Evolutionary conservation across 768 basidiomycete species (phyloP).

Genomic region (Pleurotus ostreatus): DNA sequence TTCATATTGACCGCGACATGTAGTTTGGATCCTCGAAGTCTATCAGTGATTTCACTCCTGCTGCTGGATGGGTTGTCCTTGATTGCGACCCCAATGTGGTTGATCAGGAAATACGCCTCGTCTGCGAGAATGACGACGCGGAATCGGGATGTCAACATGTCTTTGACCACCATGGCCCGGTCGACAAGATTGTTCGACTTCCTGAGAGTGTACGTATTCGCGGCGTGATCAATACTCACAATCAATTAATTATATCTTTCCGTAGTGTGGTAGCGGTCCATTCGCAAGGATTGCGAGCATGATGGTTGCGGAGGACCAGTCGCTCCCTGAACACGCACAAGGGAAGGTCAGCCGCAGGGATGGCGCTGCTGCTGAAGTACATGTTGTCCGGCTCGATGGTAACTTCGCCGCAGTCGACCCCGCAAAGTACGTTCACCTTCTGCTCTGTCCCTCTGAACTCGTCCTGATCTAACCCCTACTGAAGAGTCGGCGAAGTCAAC

Average conservation of each 20-base stretch:
- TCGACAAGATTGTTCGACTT: slow-evolving; percentile 48
- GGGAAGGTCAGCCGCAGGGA: slow-evolving; percentile 20
- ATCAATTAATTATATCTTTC: slow-evolving; percentile 15
- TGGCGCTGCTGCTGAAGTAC: slow-evolving; percentile 21
- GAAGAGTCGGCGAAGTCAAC: neutral
- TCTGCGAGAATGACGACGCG: neutral
- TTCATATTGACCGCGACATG: neutral
- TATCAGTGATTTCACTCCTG: neutral
- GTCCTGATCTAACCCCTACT: neutral
- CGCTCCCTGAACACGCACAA: slow-evolving; percentile 22
- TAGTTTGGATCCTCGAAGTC: neutral
- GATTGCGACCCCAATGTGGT: slow-evolving; percentile 1
- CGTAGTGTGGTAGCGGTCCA: slow-evolving; percentile 10
- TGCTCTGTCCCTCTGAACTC: neutral
- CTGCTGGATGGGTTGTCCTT: slow-evolving; percentile 1
- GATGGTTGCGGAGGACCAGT: slow-evolving; percentile 33
- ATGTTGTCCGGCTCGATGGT: slow-evolving; percentile 27
- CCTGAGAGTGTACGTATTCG: slow-evolving; percentile 41
- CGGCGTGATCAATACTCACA: neutral
- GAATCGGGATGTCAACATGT: slow-evolving; percentile 35
- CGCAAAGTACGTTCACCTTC: slow-evolving; percentile 9
- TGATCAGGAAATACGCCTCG: neutral
- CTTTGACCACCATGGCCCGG: slow-evolving; percentile 30
- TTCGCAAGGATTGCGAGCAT: slow-evolving; percentile 28
- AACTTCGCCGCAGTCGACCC: slow-evolving; percentile 26